Evolutionary conservation across 768 basidiomycete genomes (phyloP).

Genomic region (Crepidotus variabilis): DNA sequence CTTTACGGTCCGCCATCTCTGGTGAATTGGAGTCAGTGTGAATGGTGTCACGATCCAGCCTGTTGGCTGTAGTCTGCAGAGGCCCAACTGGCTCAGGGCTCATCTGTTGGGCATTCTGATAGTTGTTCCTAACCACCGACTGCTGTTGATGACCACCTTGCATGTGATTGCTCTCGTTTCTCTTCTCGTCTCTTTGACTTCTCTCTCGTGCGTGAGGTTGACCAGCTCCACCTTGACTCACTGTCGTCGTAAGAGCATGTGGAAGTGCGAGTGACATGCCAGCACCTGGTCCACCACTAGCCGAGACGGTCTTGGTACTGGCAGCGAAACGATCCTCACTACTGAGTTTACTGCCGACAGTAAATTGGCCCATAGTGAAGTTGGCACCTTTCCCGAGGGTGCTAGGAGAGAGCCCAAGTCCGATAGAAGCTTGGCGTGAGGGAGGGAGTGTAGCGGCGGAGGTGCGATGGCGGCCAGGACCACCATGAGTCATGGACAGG

Average conservation of each 20-base stretch:
- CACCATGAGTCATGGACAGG: slow-evolving; percentile 52
- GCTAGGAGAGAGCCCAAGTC: slow-evolving; percentile 33
- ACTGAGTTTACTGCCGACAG: slow-evolving; percentile 50
- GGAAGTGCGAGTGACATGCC: slow-evolving; percentile 51
- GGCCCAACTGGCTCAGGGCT: slow-evolving; percentile 71
- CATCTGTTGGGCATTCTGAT: slow-evolving; percentile 26
- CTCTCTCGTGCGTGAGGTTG: slow-evolving; percentile 57
- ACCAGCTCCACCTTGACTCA: slow-evolving; percentile 60
- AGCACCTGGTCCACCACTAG: slow-evolving; percentile 39
- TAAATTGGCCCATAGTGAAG: slow-evolving; percentile 69
- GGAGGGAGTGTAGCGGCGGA: slow-evolving; percentile 37
- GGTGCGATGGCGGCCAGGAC: slow-evolving; percentile 59
- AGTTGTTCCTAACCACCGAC: slow-evolving; percentile 27
- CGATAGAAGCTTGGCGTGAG: slow-evolving; percentile 44
- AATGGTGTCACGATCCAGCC: slow-evolving; percentile 68
- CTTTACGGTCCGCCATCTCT: slow-evolving; percentile 89
- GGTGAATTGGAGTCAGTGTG: slow-evolving; percentile 62
- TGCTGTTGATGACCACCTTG: slow-evolving; percentile 33
- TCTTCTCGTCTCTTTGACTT: slow-evolving; percentile 81
- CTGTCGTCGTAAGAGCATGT: slow-evolving; percentile 51
- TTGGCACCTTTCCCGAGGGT: slow-evolving; percentile 48
- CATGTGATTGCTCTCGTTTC: slow-evolving; percentile 52
- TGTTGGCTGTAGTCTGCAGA: slow-evolving; percentile 71
- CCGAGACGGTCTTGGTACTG: slow-evolving; percentile 49
- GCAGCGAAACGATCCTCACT: slow-evolving; percentile 67